Percentiles rank a stretch among this genome's conserved stretches.
Conservation (phyloP, 257 asterid genomes). For the Paraleonurus japonicus region DNA sequence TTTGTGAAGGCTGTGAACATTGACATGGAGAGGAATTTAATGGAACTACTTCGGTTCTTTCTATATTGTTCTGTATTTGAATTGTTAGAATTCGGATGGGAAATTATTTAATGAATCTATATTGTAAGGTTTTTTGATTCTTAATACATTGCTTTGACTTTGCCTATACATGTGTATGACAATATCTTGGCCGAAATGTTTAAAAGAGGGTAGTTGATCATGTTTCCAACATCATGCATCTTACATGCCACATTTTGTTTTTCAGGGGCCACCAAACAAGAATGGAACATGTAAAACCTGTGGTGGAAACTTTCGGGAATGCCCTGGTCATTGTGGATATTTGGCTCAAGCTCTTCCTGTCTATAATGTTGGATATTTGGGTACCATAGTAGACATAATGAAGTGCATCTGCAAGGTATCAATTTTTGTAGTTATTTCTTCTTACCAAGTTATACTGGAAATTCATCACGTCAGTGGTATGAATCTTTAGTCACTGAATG, state of each 20-base stretch:
- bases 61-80: background rate
- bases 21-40: background rate
- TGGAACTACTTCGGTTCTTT: background rate
- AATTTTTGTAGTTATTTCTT: conserved; percentile 6
- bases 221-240: background rate
- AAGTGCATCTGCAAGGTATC: conserved; percentile 98
- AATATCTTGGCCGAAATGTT: background rate
- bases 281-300: conserved; percentile 61
- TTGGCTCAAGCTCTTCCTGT: conserved; percentile 80
- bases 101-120: background rate
- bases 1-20: background rate
- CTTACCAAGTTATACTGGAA: background rate
- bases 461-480: background rate
- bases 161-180: background rate
- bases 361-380: conserved; percentile 72
- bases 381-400: conserved; percentile 65
- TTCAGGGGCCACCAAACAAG: conserved; percentile 88
- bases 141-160: background rate
- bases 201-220: background rate
- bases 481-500: background rate
- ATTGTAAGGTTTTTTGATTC: background rate
- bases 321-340: conserved; percentile 93
- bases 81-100: background rate
- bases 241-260: conserved; percentile 20
- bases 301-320: conserved; percentile 53